Percentiles rank a stretch among this genome's conserved stretches.
Conservation (phyloP, 2,329 filamentous ascomycete species). For the Alternaria novae-zelandiae region DNA sequence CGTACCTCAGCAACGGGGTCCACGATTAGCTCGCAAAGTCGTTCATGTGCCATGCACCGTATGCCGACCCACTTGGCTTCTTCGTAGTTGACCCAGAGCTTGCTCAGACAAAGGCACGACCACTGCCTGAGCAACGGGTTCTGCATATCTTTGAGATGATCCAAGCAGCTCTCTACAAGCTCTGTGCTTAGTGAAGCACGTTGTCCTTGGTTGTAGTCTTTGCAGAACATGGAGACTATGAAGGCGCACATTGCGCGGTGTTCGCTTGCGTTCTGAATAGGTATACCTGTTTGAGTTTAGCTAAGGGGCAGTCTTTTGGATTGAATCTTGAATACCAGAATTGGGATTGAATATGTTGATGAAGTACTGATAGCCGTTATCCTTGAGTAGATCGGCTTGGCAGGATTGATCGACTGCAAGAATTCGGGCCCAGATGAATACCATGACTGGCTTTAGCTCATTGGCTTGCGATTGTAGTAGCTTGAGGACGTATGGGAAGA, state of each 20-base stretch:
- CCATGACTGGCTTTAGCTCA: conserved; percentile 97
- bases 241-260: conserved; percentile 99
- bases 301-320: neutral
- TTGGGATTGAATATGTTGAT: conserved; percentile 87
- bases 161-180: conserved; percentile 85
- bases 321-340: conserved; percentile 55
- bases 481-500: conserved; percentile 99
- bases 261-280: conserved; percentile 86
- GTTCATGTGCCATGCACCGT: conserved; percentile 80
- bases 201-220: conserved; percentile 89
- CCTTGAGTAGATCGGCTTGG: conserved; percentile 91
- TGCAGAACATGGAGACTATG: conserved; percentile 96
- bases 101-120: conserved; percentile 93
- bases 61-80: conserved; percentile 98
- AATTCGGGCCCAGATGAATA: conserved; percentile 98
- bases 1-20: conserved; percentile 92
- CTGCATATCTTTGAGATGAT: conserved; percentile 82
- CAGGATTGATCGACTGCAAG: conserved; percentile 94
- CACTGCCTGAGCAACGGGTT: conserved; percentile 92
- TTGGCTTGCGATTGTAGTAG: conserved; percentile 91
- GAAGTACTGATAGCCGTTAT: conserved; percentile 97
- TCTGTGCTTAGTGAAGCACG: conserved; percentile 89
- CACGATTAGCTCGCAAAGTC: conserved; percentile 79
- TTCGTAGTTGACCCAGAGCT: conserved; percentile 88
- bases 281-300: conserved; percentile 61